These are phyloP conservation scores for Carex sylvatica DNA, from an alignment of 202 grass and related monocot species.

Conservation along the genomic window DNA sequence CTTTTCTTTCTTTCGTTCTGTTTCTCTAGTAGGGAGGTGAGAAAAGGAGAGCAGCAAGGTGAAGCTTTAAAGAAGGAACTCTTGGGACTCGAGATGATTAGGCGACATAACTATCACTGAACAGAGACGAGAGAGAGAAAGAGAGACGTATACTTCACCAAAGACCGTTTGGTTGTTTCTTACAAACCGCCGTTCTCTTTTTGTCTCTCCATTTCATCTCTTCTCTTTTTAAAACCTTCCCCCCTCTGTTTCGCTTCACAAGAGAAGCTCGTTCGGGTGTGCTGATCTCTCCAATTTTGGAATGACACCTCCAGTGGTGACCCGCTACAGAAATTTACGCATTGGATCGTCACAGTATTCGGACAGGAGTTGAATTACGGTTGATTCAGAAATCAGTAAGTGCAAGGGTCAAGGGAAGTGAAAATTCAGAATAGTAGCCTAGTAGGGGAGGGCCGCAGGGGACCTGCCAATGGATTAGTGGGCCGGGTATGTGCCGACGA, in stretches of 20 bases:
- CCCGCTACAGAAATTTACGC: background rate
- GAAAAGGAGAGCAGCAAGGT: conserved; percentile 9
- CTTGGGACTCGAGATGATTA: conserved; percentile 11
- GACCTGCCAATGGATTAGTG: background rate
- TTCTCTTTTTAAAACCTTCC: background rate
- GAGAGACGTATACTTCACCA: conserved; percentile 15
- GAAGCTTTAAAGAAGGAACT: conserved; percentile 11
- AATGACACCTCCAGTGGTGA: background rate
- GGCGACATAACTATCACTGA: conserved; percentile 24
- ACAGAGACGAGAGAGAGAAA: conserved; percentile 20
- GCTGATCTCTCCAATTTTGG: background rate
- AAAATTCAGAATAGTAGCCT: background rate
- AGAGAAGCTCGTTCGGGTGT: background rate
- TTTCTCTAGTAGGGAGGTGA: conserved; percentile 14
- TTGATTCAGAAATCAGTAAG: background rate
- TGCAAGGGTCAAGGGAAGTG: background rate
- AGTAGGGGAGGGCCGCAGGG: too few relatives aligned
- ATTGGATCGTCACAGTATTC: background rate
- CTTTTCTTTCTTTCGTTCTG: background rate
- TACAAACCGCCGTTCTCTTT: background rate
- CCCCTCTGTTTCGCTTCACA: background rate
- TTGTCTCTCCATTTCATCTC: background rate
- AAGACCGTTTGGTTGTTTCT: conserved; percentile 15
- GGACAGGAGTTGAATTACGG: background rate
- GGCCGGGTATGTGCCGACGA: background rate